phyloP scores from a whole-genome alignment of 2,329 filamentous ascomycete genomes.

The Pseudogymnoascus sp. region DNA sequence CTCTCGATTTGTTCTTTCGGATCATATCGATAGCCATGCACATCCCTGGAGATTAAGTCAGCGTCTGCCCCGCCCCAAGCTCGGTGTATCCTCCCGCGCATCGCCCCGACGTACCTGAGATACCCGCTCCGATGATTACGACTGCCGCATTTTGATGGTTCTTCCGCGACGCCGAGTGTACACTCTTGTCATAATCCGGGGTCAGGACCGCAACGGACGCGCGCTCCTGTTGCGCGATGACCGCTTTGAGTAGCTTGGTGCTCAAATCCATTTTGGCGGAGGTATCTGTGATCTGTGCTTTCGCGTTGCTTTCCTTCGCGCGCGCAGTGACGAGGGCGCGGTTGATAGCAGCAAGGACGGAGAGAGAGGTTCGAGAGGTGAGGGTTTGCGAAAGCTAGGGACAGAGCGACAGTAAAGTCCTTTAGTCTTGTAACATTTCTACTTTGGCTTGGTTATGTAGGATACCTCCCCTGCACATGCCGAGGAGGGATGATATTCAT shows the following conservation, averaged over 20 bases:
- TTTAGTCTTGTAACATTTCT: background rate
- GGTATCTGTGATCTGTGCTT: background rate
- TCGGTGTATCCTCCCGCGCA: background rate
- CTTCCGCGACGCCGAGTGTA: background rate
- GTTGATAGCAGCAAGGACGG: background rate
- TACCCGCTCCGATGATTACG: conserved; percentile 50
- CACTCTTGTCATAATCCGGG: conserved; percentile 1
- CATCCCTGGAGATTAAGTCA: conserved; percentile 34
- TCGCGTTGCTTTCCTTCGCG: background rate
- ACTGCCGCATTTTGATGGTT: conserved; percentile 27
- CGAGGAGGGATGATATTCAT: conserved; percentile 2
- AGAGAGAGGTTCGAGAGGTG: background rate
- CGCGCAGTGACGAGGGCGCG: background rate
- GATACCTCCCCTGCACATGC: background rate
- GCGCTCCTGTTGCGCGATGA: background rate
- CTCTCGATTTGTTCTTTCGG: conserved; percentile 42
- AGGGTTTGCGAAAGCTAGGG: background rate
- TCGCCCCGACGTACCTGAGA: conserved; percentile 36
- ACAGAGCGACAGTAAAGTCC: background rate
- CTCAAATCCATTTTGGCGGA: background rate
- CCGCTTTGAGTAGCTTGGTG: background rate
- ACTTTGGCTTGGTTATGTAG: background rate
- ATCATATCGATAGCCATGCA: conserved; percentile 52
- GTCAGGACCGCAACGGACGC: background rate
- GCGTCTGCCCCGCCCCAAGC: background rate